Conservation (phyloP, 768 basidiomycete species). For the Hericium erinaceus region DNA sequence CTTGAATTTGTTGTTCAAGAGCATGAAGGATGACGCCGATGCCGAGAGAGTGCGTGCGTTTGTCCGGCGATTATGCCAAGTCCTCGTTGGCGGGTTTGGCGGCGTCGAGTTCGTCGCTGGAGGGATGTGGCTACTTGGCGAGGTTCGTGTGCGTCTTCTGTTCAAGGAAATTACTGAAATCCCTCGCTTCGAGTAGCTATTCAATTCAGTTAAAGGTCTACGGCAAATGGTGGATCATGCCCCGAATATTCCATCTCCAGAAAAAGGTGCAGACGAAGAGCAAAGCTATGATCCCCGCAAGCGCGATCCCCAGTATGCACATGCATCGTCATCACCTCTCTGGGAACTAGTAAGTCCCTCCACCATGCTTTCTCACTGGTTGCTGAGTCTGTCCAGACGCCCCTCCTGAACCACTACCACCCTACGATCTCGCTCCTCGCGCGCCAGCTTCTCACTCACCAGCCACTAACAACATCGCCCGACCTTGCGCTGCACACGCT, state of each 20-base stretch:
- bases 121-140: conserved; percentile 77
- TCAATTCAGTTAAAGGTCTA: conserved; percentile 38
- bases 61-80: conserved; percentile 74
- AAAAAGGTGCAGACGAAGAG: conserved; percentile 10
- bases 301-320: conserved; percentile 80
- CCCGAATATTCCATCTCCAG: background rate
- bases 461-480: conserved; percentile 70
- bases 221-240: conserved; percentile 27
- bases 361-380: background rate
- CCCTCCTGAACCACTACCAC: conserved; percentile 81
- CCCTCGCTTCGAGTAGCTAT: conserved; percentile 29
- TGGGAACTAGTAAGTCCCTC: conserved; percentile 75
- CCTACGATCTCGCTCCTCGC: conserved; percentile 85
- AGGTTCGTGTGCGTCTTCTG: conserved; percentile 41
- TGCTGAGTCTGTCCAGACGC: conserved; percentile 38
- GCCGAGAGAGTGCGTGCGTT: conserved; percentile 66
- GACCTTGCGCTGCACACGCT: conserved; percentile 92
- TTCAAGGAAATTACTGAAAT: background rate
- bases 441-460: conserved; percentile 62
- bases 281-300: conserved; percentile 75
- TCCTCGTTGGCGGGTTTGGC: conserved; percentile 55
- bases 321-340: conserved; percentile 68
- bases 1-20: conserved; percentile 87
- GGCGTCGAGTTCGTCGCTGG: conserved; percentile 86
- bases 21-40: conserved; percentile 61